These are phyloP conservation scores for Phoma herbarum DNA, from an alignment of 2,329 filamentous ascomycete species.

Conservation along the genomic window DNA sequence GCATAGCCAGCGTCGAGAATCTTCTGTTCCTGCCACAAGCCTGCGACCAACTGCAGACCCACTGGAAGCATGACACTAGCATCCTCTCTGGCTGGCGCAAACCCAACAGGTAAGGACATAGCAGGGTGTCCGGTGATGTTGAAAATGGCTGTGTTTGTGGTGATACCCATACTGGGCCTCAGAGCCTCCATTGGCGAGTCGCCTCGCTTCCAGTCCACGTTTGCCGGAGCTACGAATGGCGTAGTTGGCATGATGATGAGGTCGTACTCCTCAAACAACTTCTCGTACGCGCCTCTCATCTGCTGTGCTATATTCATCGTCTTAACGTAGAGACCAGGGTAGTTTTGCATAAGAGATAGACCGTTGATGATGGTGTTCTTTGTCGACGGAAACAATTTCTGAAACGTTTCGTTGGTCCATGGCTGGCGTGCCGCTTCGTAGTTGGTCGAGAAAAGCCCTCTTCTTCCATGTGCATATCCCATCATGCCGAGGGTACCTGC, in stretches of 20 bases:
- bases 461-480: constrained; percentile 53
- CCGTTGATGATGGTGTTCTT: constrained; percentile 60
- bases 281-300: constrained; percentile 51
- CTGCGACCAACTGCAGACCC: constrained; percentile 53
- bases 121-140: constrained; percentile 45
- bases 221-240: constrained; percentile 34
- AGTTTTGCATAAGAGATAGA: constrained; percentile 49
- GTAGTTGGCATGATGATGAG: constrained; percentile 55
- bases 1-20: constrained; percentile 39
- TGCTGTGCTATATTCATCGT: constrained; percentile 53
- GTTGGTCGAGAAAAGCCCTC: constrained; percentile 53
- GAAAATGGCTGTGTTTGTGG: constrained; percentile 42
- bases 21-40: constrained; percentile 49
- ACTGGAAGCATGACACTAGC: constrained; percentile 44
- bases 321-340: constrained; percentile 54
- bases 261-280: constrained; percentile 50
- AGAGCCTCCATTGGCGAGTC: constrained; percentile 41
- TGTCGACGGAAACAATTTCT: constrained; percentile 58
- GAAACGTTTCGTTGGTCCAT: constrained; percentile 43
- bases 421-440: constrained; percentile 14
- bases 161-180: constrained; percentile 43
- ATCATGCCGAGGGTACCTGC: constrained; percentile 16
- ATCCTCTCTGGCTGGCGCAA: constrained; percentile 35
- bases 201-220: constrained; percentile 36
- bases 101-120: constrained; percentile 51